Evolutionary conservation across 345 rosid genomes (phyloP), one percentile per base, ranked within the genome.

Genomic region (Gynandropsis gynandra): DNA sequence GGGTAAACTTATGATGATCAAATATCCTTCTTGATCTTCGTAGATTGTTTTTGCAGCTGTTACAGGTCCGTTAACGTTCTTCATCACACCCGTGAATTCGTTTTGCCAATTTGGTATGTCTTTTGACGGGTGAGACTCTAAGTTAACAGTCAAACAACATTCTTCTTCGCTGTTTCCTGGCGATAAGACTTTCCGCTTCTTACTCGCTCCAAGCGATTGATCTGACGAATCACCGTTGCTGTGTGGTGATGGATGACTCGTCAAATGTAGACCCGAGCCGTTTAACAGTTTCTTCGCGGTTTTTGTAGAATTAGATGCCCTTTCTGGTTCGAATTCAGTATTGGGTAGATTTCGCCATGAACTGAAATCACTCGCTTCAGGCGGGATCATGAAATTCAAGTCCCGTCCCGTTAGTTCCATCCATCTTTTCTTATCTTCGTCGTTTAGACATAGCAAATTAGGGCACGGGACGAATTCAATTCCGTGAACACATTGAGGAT

Each of bases 401-500:
- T 93, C 99, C 59, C 95, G 73, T 17, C 97, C 97, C 0, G 99
- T 88, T 37, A 93, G 81, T 45, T 88, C 99, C 68, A 65, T 64
- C 99, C 97, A 93, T 62, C 90, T 76, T 72, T 82, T 93, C 66
- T 66, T 72, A 40, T 85, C 99, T 64, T 88, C 99, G 54, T 93
- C 97, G 12, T 77, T 81, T 0, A 93, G 78, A 59, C 58, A 66
- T 64, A 67, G 42, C 63, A 93, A 80, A 69, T 70, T 87, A 10
- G 98, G 98, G 0, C 85, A 76, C n/a, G 77, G 39, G 50, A 92
- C 88, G 56, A 85, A 68, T 62, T 92, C 97, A n/a, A 93, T 77
- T 20, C 99, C 99, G 37, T 93, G 97, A 57, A 93, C 76, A 51
- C 97, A 93, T 52, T 88, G 97, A 35, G 97, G 97, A 58, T 93